Evolutionary conservation across 495 filamentous ascomycete species (phyloP).

Genomic region (Aspergillus bridgeri): DNA sequence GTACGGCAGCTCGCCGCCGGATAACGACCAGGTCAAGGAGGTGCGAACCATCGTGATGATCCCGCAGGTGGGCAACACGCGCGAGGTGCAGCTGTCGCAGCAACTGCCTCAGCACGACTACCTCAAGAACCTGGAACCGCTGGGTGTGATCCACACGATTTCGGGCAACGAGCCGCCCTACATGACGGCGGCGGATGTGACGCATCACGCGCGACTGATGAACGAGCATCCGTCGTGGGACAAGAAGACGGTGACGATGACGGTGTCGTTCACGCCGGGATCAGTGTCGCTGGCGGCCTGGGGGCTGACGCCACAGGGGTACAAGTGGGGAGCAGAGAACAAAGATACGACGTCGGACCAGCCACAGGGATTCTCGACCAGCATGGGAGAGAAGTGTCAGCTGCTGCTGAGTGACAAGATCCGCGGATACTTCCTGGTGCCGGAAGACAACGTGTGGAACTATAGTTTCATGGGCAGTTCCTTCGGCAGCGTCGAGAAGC

Average conservation of each 20-base stretch:
- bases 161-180: slow-evolving; percentile 92
- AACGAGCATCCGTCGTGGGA: slow-evolving; percentile 80
- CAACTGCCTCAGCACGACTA: slow-evolving; percentile 91
- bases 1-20: slow-evolving; percentile 87
- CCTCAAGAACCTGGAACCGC: slow-evolving; percentile 80
- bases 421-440: slow-evolving; percentile 91
- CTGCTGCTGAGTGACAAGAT: slow-evolving; percentile 88
- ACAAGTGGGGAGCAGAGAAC: slow-evolving; percentile 97
- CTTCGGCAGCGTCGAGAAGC: slow-evolving; percentile 87
- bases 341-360: slow-evolving; percentile 87
- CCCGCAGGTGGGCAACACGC: slow-evolving; percentile 90
- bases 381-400: slow-evolving; percentile 94
- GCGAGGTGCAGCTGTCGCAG: slow-evolving; percentile 88
- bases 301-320: slow-evolving; percentile 84
- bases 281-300: slow-evolving; percentile 93
- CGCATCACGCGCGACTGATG: slow-evolving; percentile 86
- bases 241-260: slow-evolving; percentile 94
- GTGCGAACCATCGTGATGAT: slow-evolving; percentile 95
- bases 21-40: slow-evolving; percentile 97
- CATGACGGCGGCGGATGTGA: slow-evolving; percentile 93
- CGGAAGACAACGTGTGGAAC: slow-evolving; percentile 91
- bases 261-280: slow-evolving; percentile 97
- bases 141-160: slow-evolving; percentile 94
- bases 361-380: slow-evolving; percentile 87
- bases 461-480: slow-evolving; percentile 95